Evolutionary conservation across 2,329 filamentous ascomycete species (phyloP).

Genomic region (Penicillium sp.): DNA sequence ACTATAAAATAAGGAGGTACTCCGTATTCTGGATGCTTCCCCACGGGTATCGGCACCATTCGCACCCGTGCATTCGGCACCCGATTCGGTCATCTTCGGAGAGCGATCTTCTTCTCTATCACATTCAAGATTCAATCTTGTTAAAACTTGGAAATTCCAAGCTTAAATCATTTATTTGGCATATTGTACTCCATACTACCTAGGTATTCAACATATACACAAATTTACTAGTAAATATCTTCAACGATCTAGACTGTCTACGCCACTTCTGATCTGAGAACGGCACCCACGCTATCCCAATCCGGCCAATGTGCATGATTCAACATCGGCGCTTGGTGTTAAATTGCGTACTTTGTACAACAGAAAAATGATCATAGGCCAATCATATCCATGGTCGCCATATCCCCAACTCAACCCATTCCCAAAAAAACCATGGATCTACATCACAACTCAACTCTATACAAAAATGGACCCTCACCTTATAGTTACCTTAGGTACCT

Average conservation of each 20-base stretch:
- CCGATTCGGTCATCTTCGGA: background rate
- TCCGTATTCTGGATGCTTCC: background rate
- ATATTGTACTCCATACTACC: background rate
- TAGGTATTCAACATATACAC: background rate
- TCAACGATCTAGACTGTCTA: background rate
- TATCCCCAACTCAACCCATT: background rate
- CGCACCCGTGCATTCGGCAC: background rate
- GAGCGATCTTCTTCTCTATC: background rate
- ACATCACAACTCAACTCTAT: background rate
- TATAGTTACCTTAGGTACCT: background rate
- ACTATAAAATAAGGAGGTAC: background rate
- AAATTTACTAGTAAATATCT: no score
- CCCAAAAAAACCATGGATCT: background rate
- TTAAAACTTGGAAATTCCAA: background rate
- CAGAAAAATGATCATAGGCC: background rate
- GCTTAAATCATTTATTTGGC: background rate
- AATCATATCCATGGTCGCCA: background rate
- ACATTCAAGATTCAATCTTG: background rate
- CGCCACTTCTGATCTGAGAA: background rate
- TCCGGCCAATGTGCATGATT: constrained; percentile 2
- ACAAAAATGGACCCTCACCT: background rate
- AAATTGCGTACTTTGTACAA: background rate
- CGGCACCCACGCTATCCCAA: constrained; percentile 2
- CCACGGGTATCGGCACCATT: background rate
- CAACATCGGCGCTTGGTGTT: background rate